Evolutionary conservation across 805 yeast species (phyloP).

Genomic region (Phaffomyces antillensis): DNA sequence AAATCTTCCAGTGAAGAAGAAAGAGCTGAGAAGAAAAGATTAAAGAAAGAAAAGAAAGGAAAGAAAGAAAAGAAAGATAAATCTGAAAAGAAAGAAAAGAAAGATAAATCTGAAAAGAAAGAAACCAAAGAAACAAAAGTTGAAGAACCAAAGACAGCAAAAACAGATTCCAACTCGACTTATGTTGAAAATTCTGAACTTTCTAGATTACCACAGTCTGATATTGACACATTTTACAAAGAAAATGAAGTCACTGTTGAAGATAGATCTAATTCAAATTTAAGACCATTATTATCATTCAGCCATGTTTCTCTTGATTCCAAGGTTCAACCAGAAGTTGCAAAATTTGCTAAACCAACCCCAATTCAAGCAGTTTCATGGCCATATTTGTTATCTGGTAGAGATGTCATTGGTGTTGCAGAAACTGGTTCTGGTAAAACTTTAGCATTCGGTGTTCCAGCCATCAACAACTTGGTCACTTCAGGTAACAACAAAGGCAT

Average conservation of each 20-base stretch:
- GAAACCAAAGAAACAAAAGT: constrained; percentile 25
- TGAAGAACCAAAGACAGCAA: not conserved
- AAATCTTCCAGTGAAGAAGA: constrained; percentile 16
- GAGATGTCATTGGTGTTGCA: constrained; percentile 94
- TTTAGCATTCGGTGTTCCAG: constrained; percentile 96
- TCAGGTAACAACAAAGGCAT: constrained; percentile 36
- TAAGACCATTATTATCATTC: constrained; percentile 69
- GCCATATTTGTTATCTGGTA: constrained; percentile 76
- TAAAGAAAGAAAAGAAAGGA: constrained; percentile 31
- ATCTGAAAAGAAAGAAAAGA: constrained; percentile 27
- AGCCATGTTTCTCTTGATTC: constrained; percentile 49
- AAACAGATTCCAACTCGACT: constrained; percentile 2
- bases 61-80: constrained; percentile 17
- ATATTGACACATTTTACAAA: constrained; percentile 53
- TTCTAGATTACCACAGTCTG: constrained; percentile 40
- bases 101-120: constrained; percentile 25
- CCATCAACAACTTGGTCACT: constrained; percentile 59
- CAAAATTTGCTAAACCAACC: constrained; percentile 82
- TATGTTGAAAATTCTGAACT: constrained; percentile 36
- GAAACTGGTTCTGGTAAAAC: constrained; percentile 99
- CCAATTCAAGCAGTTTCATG: constrained; percentile 94
- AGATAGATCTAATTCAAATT: constrained; percentile 45
- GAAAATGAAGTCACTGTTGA: constrained; percentile 77
- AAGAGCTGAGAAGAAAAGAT: constrained; percentile 15
- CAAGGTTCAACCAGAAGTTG: constrained; percentile 51